Evolutionary conservation across 306 rosid genomes (phyloP).

Genomic region (Echinosophora koreensis): DNA sequence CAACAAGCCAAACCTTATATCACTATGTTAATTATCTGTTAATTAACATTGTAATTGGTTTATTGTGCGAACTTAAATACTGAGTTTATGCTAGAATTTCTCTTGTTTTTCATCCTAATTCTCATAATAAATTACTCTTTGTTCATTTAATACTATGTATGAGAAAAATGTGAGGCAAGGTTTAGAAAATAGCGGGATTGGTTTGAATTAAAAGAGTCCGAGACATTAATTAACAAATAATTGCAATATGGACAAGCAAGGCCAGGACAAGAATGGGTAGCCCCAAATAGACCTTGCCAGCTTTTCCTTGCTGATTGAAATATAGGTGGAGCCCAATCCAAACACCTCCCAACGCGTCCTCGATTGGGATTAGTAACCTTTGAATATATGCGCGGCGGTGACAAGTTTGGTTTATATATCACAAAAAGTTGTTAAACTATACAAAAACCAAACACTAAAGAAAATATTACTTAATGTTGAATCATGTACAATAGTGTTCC

Average conservation of each 20-base stretch:
- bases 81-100: too few species aligned
- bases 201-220: constrained; percentile 37
- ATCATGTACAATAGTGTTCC: too few species aligned
- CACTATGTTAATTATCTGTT: too few species aligned
- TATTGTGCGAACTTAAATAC: too few species aligned
- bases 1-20: background rate
- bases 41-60: too few species aligned
- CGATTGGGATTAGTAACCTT: constrained; percentile 18
- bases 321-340: constrained; percentile 34
- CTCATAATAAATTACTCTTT: background rate
- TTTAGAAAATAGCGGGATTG: background rate
- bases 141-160: background rate
- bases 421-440: background rate
- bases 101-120: too few species aligned
- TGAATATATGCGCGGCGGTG: background rate
- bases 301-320: constrained; percentile 27
- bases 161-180: constrained; percentile 7
- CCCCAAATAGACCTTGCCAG: constrained; percentile 33
- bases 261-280: constrained; percentile 53
- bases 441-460: background rate
- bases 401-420: constrained; percentile 16
- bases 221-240: background rate
- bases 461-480: too few species aligned
- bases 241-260: constrained; percentile 44
- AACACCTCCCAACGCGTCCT: constrained; percentile 41